Conservation (phyloP, 2,329 filamentous ascomycete genomes). For the Dothidotthia symphoricarpi region DNA sequence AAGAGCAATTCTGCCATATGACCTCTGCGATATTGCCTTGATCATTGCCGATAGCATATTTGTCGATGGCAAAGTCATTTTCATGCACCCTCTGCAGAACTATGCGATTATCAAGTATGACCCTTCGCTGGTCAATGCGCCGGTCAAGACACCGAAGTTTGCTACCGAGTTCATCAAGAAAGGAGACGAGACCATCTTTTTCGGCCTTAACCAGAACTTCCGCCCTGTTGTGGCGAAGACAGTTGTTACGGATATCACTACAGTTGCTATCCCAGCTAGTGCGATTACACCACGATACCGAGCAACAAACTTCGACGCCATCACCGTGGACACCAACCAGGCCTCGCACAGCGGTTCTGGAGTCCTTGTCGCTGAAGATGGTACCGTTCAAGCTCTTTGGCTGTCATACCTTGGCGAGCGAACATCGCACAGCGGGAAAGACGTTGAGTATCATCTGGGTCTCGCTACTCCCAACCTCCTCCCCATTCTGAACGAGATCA, state of each 20-base stretch:
- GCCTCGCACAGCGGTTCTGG: conserved; percentile 91
- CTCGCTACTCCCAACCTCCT: conserved; percentile 84
- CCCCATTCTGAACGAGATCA: conserved; percentile 84
- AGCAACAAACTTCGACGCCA: conserved; percentile 92
- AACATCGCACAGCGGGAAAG: conserved; percentile 72
- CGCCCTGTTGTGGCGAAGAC: conserved; percentile 92
- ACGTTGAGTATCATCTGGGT: conserved; percentile 95
- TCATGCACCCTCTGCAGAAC: conserved; percentile 94
- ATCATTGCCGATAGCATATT: conserved; percentile 97
- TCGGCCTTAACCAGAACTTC: conserved; percentile 96
- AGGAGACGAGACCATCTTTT: conserved; percentile 90
- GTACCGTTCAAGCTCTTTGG: conserved; percentile 93
- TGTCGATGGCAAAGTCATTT: conserved; percentile 89
- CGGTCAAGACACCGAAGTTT: conserved; percentile 83
- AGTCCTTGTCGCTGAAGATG: conserved; percentile 84
- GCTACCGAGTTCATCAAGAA: conserved; percentile 82
- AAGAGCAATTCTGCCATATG: conserved; percentile 89
- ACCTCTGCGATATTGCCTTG: conserved; percentile 92
- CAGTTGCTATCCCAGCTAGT: conserved; percentile 93
- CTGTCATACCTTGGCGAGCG: conserved; percentile 94
- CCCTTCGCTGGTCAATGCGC: conserved; percentile 85
- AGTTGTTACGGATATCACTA: conserved; percentile 93
- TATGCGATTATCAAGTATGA: conserved; percentile 96
- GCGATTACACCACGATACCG: conserved; percentile 87
- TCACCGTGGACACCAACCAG: conserved; percentile 91